These are phyloP conservation scores for Cupressus sempervirens DNA, from an alignment of 75 land plant genomes.

Conservation along the genomic window DNA sequence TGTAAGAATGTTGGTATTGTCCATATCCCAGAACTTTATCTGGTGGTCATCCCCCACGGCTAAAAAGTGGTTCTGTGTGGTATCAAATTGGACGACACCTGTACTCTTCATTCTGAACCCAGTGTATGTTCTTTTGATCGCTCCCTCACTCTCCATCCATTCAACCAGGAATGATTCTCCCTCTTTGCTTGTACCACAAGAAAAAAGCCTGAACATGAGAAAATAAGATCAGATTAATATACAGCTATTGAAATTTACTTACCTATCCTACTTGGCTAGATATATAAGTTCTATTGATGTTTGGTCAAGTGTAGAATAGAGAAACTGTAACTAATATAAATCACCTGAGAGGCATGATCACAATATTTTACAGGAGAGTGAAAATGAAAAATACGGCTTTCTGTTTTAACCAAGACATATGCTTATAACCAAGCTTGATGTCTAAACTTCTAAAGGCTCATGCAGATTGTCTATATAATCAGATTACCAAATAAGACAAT, in stretches of 20 bases:
- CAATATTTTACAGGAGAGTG: neutral
- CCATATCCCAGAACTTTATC: slow-evolving; percentile 29
- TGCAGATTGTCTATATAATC: neutral
- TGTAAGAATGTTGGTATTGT: slow-evolving; percentile 16
- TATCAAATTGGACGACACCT: slow-evolving; percentile 25
- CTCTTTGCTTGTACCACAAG: slow-evolving; percentile 28
- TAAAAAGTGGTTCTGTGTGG: slow-evolving; percentile 21
- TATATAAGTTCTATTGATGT: neutral
- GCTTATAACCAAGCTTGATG: neutral
- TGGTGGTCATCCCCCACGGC: slow-evolving; percentile 20
- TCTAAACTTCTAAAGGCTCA: neutral
- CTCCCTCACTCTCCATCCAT: slow-evolving; percentile 32
- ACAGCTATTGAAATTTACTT: too few species aligned
- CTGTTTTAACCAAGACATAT: neutral
- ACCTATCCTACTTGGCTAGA: too few species aligned
- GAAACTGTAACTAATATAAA: neutral
- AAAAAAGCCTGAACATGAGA: slow-evolving; percentile 13
- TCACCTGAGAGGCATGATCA: neutral
- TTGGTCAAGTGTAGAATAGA: neutral
- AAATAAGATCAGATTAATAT: neutral
- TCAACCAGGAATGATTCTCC: slow-evolving; percentile 23
- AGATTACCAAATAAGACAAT: neutral
- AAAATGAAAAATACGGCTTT: neutral
- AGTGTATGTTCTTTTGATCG: slow-evolving; percentile 21
- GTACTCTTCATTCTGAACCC: slow-evolving; percentile 19